Percentiles rank a stretch among this genome's conserved stretches.
Conservation (phyloP, 164 flowering plant genomes). For the Vitis riparia region DNA sequence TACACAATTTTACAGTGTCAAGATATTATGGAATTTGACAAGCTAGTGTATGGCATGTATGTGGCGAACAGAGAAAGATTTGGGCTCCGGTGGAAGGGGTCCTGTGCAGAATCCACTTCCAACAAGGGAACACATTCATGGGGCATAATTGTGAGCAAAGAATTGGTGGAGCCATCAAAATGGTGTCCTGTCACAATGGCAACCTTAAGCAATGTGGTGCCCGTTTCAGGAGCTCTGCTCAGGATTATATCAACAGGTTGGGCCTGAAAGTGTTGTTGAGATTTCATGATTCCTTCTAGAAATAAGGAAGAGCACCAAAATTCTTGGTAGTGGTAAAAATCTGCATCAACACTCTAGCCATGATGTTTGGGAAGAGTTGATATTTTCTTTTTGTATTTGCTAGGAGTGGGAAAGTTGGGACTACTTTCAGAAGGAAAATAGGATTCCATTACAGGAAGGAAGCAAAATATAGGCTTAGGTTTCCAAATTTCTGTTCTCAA, state of each 20-base stretch:
- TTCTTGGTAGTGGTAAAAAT: background rate
- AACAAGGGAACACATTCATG: no score
- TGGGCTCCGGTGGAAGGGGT: no score
- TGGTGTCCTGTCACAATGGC: slow-evolving; percentile 1
- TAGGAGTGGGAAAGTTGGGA: no score
- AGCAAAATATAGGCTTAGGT: no score
- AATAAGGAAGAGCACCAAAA: background rate
- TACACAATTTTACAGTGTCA: slow-evolving; percentile 13
- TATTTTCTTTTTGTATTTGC: background rate
- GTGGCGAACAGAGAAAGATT: slow-evolving; percentile 1
- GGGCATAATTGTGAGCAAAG: no score
- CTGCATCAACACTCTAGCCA: background rate
- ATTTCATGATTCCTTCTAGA: background rate
- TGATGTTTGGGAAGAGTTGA: background rate
- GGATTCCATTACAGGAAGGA: no score
- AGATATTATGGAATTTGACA: slow-evolving; percentile 9
- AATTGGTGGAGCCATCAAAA: no score
- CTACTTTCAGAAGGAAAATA: no score
- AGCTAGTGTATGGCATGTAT: slow-evolving; percentile 1
- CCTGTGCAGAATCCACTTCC: no score
- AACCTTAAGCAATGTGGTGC: slow-evolving; percentile 12
- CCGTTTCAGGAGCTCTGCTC: background rate
- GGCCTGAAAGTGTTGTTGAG: background rate
- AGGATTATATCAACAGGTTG: background rate
- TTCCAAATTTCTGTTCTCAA: no score